Evolutionary conservation across 495 filamentous ascomycete species (phyloP), one percentile per base, ranked within the genome.

Genomic region (Daldinia loculata): DNA sequence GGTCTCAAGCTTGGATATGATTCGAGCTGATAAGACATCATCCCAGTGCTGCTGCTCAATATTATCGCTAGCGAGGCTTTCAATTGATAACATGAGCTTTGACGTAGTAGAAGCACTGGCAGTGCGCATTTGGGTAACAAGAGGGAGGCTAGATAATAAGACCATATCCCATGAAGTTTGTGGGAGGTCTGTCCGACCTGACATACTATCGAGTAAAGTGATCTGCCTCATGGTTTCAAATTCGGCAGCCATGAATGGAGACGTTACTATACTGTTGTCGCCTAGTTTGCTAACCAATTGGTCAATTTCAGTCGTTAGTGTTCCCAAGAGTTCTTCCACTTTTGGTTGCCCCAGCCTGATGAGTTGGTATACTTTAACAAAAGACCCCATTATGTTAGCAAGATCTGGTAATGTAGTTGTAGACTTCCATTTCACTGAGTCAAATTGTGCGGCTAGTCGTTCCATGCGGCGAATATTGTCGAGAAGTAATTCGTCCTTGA

Each of bases 171-270:
- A 69, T 3, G 66, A 67, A 3, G 63, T 63, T 50, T 68, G 68
- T 3, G 65, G 60, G 7, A 75, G 39, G 0, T 61, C 52, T 4
- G 56, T 43, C 8, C 70, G 57, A 14, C 66, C 58, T 0, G 72
- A 72, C 29, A 83, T 71, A 26, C 64, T 71, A 56, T 83, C 77
- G 27, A 88, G 72, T 3, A 80, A 81, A n/a, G 85, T 79, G 63
- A 88, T 89, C 75, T 93, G 88, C 73, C 89, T 85, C 39, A 94
- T 72, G 3, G 83, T 80, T 74, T 93, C 90, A 67, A 93, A 93
- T 62, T 90, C 84, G 9, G 78, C 69, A 11, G 84, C 79, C 67
- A 94, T 90, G 71, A 83, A 86, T 5, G 84, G 84, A 50, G 74
- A 84, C 79, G 58, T 84, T 71, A 59, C 75, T 56, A 60, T 70